Percentiles rank a stretch among this genome's conserved stretches.
Evolutionary conservation across 2,329 filamentous ascomycete species (phyloP).

Genomic region (Diaporthe sp.): DNA sequence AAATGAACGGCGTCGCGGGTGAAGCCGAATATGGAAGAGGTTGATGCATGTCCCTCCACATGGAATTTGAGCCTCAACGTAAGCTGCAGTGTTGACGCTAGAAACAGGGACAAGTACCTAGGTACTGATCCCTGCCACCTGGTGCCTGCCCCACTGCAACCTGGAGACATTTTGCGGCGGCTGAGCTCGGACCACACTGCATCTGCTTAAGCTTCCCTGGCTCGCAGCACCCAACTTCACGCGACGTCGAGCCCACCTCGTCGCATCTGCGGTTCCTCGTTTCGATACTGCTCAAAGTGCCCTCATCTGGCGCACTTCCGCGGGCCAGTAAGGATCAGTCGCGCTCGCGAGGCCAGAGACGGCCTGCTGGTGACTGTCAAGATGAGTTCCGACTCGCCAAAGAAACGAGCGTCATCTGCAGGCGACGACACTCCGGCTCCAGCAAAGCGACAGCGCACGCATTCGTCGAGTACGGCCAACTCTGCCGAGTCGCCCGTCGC

Average conservation of each 20-base stretch:
- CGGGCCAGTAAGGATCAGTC: background rate
- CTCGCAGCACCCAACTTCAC: background rate
- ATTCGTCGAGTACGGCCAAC: conserved; percentile 40
- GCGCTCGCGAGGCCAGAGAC: background rate
- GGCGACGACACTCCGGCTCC: conserved; percentile 47
- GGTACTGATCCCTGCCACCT: conserved; percentile 7
- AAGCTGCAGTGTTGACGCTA: conserved; percentile 24
- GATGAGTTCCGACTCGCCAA: conserved; percentile 34
- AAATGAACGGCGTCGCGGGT: background rate
- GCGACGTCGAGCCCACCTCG: conserved; percentile 22
- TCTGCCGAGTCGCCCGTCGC: conserved; percentile 37
- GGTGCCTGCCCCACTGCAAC: background rate
- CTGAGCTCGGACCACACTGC: conserved; percentile 36
- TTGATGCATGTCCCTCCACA: conserved; percentile 1
- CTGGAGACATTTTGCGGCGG: background rate
- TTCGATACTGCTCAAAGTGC: background rate
- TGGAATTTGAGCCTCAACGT: conserved; percentile 34
- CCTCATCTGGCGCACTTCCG: background rate
- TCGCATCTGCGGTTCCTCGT: background rate
- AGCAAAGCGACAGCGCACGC: conserved; percentile 51
- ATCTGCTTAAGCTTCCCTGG: conserved; percentile 8
- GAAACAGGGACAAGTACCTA: background rate
- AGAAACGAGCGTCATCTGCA: conserved; percentile 54
- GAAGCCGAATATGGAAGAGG: background rate
- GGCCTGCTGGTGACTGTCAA: background rate